Evolutionary conservation across 2,329 filamentous ascomycete genomes (phyloP), one percentile per base, ranked within the genome.

Genomic region (Penicillium brevicompactum): DNA sequence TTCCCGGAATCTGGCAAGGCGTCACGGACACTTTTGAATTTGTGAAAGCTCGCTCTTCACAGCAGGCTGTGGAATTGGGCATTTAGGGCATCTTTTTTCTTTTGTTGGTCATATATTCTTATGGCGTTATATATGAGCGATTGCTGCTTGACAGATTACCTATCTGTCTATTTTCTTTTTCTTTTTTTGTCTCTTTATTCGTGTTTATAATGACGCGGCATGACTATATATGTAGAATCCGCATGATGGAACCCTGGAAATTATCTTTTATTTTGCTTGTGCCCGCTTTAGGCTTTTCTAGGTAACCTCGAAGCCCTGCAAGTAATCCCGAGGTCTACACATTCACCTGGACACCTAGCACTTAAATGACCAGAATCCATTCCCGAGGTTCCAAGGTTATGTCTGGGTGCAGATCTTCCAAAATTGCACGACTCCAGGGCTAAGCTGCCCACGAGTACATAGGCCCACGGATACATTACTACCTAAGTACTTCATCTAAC

Each of bases 1-100:
- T 74, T 49, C 76, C 77, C 9, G 71, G 74, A 45, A 69, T 76
- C 54, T 75, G 74, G 72, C 67, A 73, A 63, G 70, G 66, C 43
- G 60, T 75, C 51, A 70, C 65, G 47, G 69, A 74, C 50, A 69
- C 67, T 38, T 73, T 71, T 64, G 68, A 76, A 54, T 74, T 73
- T 61, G 61, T 76, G 32, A 76, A 70, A 58, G 55, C 68, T 56
- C 71, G 68, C 53, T 67, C 65, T 59, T 64, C 69, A 63, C 69
- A 68, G 64, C 68, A 64, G 59, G 68, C 68, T 55, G 58, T 73
- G 64, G 68, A 67, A 60, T 49, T 67, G 52, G 68, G 64, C 47
- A 63, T 62, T 56, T 74, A 68, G 55, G 50, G 7, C 40, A 55
- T 56, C 45, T 40, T 57, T 51, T 40, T 57, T 51, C 47, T 53